A percentile compares a stretch with the other conserved stretches of the same genome.
Conservation (phyloP, 2,329 filamentous ascomycete species). For the Diaporthe amygdali region DNA sequence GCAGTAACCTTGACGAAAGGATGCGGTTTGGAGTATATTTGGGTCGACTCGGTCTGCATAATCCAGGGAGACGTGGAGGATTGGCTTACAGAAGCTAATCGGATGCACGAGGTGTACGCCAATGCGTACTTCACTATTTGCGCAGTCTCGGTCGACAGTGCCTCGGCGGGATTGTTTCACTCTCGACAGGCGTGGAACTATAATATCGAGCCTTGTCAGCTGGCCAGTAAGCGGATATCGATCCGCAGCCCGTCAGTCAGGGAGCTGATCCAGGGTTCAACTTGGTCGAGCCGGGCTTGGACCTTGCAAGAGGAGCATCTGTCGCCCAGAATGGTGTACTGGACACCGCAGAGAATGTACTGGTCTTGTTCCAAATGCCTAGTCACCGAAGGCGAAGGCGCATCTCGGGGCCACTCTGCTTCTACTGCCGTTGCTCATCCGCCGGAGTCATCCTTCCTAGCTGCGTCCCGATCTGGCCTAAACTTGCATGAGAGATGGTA, state of each 20-base stretch:
- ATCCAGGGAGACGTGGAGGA: neutral
- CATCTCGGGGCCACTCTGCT: fast-evolving
- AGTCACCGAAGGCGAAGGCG: neutral
- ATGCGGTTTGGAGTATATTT: neutral
- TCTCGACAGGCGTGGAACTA: neutral
- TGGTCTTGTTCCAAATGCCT: neutral
- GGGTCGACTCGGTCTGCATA: neutral
- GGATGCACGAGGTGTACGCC: neutral
- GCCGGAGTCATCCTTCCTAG: neutral
- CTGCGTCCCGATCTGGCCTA: neutral
- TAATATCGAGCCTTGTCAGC: neutral
- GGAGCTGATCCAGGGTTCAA: neutral
- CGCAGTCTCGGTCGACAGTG: neutral
- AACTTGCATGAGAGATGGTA: neutral
- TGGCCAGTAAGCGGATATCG: neutral
- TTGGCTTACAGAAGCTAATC: neutral
- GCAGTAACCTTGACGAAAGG: neutral
- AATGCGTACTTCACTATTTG: neutral
- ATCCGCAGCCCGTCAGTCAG: neutral
- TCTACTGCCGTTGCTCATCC: too few species aligned
- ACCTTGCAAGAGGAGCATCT: neutral
- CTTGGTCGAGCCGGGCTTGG: neutral
- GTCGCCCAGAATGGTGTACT: neutral
- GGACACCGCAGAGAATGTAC: neutral
- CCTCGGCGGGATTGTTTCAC: neutral